Conservation (phyloP, 2,329 filamentous ascomycete genomes). For the Corynespora cassiicola region DNA sequence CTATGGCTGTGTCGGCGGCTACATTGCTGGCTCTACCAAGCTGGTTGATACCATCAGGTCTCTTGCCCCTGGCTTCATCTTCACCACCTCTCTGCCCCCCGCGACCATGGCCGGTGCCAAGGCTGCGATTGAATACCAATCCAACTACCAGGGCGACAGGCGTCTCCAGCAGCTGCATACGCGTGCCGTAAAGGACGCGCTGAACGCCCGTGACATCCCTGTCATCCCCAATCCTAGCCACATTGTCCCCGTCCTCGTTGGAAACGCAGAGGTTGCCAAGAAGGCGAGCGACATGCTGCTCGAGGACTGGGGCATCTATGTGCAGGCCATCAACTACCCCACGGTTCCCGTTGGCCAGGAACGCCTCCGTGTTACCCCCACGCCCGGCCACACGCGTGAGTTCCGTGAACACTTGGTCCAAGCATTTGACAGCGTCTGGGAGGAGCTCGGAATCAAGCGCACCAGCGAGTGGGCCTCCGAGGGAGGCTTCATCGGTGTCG, state of each 20-base stretch:
- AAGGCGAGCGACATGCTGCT: constrained; percentile 90
- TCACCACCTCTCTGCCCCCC: constrained; percentile 94
- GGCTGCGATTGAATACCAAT: constrained; percentile 93
- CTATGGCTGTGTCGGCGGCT: constrained; percentile 96
- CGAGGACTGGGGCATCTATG: constrained; percentile 90
- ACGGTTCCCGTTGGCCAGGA: constrained; percentile 98
- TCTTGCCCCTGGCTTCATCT: constrained; percentile 96
- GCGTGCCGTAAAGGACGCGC: constrained; percentile 85
- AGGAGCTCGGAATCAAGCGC: constrained; percentile 85
- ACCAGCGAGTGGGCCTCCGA: constrained; percentile 90
- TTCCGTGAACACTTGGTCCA: constrained; percentile 85
- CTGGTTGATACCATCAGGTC: constrained; percentile 94
- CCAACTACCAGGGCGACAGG: constrained; percentile 82
- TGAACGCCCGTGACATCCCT: constrained; percentile 82
- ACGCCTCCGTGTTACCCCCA: constrained; percentile 92
- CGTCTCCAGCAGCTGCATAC: constrained; percentile 95
- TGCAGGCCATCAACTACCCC: constrained; percentile 98
- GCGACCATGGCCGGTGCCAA: constrained; percentile 96
- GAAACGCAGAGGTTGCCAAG: constrained; percentile 92
- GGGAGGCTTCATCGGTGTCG: constrained; percentile 94
- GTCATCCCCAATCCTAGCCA: constrained; percentile 98
- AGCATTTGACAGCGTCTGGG: constrained; percentile 88
- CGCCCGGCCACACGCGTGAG: constrained; percentile 85
- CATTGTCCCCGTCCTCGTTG: constrained; percentile 92
- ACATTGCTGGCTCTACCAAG: constrained; percentile 88